A percentile compares a stretch with the other conserved stretches of the same genome.
Evolutionary conservation across 768 basidiomycete species (phyloP).

Genomic region (Strobilomyces echinocephalus): DNA sequence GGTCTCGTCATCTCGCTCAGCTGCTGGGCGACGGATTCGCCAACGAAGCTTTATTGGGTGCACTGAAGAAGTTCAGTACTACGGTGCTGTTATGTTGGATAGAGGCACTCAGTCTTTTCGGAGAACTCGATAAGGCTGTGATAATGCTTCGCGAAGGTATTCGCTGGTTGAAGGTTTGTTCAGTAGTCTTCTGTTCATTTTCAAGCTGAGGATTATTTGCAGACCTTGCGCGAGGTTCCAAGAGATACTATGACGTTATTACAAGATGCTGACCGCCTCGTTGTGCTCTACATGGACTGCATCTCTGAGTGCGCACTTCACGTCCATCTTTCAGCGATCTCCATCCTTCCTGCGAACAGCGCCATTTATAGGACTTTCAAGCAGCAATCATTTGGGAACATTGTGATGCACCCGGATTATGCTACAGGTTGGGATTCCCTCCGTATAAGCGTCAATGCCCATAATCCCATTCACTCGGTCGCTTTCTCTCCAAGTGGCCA

Average conservation of each 20-base stretch:
- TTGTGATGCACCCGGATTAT: not conserved
- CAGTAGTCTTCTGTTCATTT: not conserved
- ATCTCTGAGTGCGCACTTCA: slow-evolving; percentile 21
- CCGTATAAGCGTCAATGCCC: slow-evolving; percentile 1
- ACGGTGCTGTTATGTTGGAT: slow-evolving; percentile 16
- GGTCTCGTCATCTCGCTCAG: slow-evolving; percentile 16
- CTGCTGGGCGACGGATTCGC: slow-evolving; percentile 8
- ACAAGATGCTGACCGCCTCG: slow-evolving; percentile 16
- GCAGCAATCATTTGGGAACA: slow-evolving; percentile 1
- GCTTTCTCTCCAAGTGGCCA: slow-evolving; percentile 12
- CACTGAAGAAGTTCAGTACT: slow-evolving; percentile 9
- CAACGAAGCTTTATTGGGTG: slow-evolving; percentile 7
- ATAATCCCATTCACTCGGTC: slow-evolving; percentile 10
- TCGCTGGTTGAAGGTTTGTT: slow-evolving; percentile 15
- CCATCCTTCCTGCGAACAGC: not conserved
- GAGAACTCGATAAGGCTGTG: slow-evolving; percentile 14
- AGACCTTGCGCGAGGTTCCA: slow-evolving; percentile 9
- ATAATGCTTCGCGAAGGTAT: slow-evolving; percentile 13
- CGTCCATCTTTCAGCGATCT: slow-evolving; percentile 11
- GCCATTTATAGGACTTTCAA: slow-evolving; percentile 7
- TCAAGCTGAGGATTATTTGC: not conserved
- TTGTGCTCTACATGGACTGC: slow-evolving; percentile 17
- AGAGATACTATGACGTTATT: slow-evolving; percentile 5
- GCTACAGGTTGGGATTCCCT: not conserved
- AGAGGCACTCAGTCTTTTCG: slow-evolving; percentile 16